Evolutionary conservation across 176 grass and related monocot genomes (phyloP), one percentile per base, ranked within the genome.

Genomic region (Melocanna baccifera): DNA sequence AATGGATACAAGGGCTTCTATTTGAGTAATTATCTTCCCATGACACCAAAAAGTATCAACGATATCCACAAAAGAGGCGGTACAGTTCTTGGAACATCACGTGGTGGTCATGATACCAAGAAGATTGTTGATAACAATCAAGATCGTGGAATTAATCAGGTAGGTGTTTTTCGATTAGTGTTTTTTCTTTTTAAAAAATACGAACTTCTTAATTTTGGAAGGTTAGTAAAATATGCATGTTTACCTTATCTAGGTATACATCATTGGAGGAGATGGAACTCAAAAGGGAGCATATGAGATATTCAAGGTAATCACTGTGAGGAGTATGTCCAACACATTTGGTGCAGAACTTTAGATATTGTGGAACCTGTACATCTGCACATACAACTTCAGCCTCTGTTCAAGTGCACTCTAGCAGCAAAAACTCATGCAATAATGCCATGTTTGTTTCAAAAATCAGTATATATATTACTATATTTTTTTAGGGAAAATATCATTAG

Each of bases 121-220:
- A 98, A 98, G 81, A 95, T 98, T 59, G 96, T 98, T 16, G 93
- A 98, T 40, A 98, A 98, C 71, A 95, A 96, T 81, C 87, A 98
- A 69, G 96, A 98, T 83, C 93, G 93, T 77, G 96, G 96, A 76
- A 89, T 98, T 87, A 98, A 98, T 94, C 93, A 98, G 91, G 96
- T 95, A 83, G 18, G 4, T 73, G 18, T 50, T 59, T 81, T 18
- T 74, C 82, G 62, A 45, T 53, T 61, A 78, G 12, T 55, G 30
- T 40, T 76, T 43, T 63, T 77, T n/a, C n/a, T n/a, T 23, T 4
- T 36, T 23, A 9, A 42, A 42, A 42, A 12, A 22, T 74, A 1
- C 4, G 45, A 42, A 11, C 30, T 43, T 15, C 46, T 15, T 50
- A 71, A 41, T 81, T 83, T 81, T 82, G 19, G 47, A 68, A 51